phyloP scores from a whole-genome alignment of 2,329 filamentous ascomycete species.

The Epichloe festucae region DNA sequence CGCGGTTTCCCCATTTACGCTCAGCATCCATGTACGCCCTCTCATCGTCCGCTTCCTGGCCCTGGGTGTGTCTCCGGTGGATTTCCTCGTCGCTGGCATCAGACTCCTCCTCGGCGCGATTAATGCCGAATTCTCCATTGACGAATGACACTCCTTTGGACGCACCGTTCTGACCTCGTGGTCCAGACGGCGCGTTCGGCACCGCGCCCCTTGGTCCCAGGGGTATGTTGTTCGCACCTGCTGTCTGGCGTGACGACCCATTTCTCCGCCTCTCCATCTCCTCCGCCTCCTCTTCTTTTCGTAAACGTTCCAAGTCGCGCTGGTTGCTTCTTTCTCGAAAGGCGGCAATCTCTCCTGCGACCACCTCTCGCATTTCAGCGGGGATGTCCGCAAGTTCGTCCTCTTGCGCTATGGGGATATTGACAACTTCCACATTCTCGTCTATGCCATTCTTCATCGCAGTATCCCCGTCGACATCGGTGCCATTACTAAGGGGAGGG shows the following conservation, averaged over 20 bases:
- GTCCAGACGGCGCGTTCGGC: conserved; percentile 59
- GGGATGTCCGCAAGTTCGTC: conserved; percentile 94
- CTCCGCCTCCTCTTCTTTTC: conserved; percentile 85
- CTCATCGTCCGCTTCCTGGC: conserved; percentile 62
- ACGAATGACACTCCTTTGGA: conserved; percentile 56
- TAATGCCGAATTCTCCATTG: conserved; percentile 55
- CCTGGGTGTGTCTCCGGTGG: conserved; percentile 56
- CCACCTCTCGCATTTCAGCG: conserved; percentile 87
- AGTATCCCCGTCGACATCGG: conserved; percentile 54
- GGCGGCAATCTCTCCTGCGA: conserved; percentile 84
- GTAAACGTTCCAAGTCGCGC: conserved; percentile 75
- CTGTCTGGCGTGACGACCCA: conserved; percentile 46
- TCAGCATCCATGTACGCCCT: conserved; percentile 76
- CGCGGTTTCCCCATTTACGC: conserved; percentile 80
- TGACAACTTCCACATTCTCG: conserved; percentile 70
- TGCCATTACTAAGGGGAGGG: conserved; percentile 34
- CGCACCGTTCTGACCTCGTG: conserved; percentile 51
- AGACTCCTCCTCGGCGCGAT: conserved; percentile 72
- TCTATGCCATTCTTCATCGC: conserved; percentile 54
- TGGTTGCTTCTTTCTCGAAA: conserved; percentile 87
- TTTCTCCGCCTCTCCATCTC: conserved; percentile 68
- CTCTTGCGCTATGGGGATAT: conserved; percentile 74
- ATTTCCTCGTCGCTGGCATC: conserved; percentile 81
- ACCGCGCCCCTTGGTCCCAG: conserved; percentile 31
- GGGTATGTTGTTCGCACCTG: conserved; percentile 45